These are phyloP conservation scores for Boletus subcaerulescens DNA, from an alignment of 768 basidiomycete genomes.

Conservation along the genomic window DNA sequence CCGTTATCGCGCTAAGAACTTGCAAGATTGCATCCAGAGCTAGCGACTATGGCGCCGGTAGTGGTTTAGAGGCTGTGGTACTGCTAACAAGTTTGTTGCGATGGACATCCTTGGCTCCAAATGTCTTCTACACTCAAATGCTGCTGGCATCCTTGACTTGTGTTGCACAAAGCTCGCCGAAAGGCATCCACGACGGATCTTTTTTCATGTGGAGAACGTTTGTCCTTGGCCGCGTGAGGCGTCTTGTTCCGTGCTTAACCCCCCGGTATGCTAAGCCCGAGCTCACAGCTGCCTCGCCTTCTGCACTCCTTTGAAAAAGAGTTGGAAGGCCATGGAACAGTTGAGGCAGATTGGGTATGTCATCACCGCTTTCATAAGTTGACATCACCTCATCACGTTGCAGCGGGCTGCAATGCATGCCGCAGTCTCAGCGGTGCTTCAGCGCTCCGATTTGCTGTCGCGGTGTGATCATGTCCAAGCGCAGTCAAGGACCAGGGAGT, in stretches of 20 bases:
- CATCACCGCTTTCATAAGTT: not conserved
- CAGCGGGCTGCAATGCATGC: constrained; percentile 45
- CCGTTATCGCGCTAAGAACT: not conserved
- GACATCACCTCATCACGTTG: constrained; percentile 10
- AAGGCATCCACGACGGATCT: constrained; percentile 28
- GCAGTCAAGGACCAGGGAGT: constrained; percentile 24
- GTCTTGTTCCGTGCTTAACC: not conserved
- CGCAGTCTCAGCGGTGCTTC: constrained; percentile 47
- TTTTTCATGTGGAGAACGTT: constrained; percentile 65
- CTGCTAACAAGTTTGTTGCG: constrained; percentile 55
- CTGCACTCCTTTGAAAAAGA: constrained; percentile 53
- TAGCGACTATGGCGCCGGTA: constrained; percentile 62
- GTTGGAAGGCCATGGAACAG: constrained; percentile 45
- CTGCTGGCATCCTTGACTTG: constrained; percentile 62
- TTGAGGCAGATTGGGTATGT: constrained; percentile 60
- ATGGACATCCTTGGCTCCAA: constrained; percentile 62
- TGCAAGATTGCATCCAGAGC: constrained; percentile 56
- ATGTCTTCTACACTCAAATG: constrained; percentile 66
- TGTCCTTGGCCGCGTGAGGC: constrained; percentile 64
- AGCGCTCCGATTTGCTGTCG: constrained; percentile 52
- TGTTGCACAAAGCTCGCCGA: constrained; percentile 49
- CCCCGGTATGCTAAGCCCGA: not conserved
- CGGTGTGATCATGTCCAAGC: constrained; percentile 50
- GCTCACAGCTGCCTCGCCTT: constrained; percentile 56
- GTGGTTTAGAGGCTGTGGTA: constrained; percentile 48